A percentile compares a stretch with the other conserved stretches of the same genome.
phyloP scores from a whole-genome alignment of 106 monocot genomes.

The Iris macrosiphon region DNA sequence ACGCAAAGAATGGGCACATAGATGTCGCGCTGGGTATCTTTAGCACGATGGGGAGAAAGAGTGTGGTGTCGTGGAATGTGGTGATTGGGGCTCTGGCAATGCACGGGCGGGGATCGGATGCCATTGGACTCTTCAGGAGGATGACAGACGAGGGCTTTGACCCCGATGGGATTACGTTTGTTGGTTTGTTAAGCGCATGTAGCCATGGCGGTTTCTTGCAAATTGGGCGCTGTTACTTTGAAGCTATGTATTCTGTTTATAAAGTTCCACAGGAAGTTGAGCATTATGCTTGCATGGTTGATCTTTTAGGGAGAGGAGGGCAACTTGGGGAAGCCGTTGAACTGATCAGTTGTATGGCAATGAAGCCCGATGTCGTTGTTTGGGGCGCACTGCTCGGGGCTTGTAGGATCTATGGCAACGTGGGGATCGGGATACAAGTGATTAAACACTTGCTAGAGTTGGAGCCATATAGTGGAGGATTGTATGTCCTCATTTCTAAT shows the following conservation, averaged over 20 bases:
- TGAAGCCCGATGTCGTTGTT: conserved; percentile 62
- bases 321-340: conserved; percentile 29
- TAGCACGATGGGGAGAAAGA: conserved; percentile 25
- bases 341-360: conserved; percentile 45
- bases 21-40: conserved; percentile 37
- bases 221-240: conserved; percentile 38
- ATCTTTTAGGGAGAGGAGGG: conserved; percentile 55
- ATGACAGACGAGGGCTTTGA: conserved; percentile 30
- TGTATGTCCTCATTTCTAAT: conserved; percentile 57
- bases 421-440: conserved; percentile 27
- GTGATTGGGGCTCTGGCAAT: conserved; percentile 55
- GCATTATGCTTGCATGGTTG: conserved; percentile 83
- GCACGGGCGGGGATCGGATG: conserved; percentile 48
- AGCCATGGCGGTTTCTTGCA: conserved; percentile 51
- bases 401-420: conserved; percentile 61
- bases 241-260: conserved; percentile 42
- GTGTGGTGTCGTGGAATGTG: conserved; percentile 59
- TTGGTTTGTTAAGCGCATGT: conserved; percentile 52
- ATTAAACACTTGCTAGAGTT: conserved; percentile 54
- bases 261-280: conserved; percentile 40
- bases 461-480: conserved; percentile 35
- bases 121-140: conserved; percentile 26
- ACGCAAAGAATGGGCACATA: conserved; percentile 53
- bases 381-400: conserved; percentile 71
- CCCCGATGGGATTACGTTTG: conserved; percentile 61